Percentiles rank a stretch among this genome's conserved stretches.
These are phyloP conservation scores for Apiospora malaysiana DNA, from an alignment of 2,329 filamentous ascomycete species.

Conservation along the genomic window DNA sequence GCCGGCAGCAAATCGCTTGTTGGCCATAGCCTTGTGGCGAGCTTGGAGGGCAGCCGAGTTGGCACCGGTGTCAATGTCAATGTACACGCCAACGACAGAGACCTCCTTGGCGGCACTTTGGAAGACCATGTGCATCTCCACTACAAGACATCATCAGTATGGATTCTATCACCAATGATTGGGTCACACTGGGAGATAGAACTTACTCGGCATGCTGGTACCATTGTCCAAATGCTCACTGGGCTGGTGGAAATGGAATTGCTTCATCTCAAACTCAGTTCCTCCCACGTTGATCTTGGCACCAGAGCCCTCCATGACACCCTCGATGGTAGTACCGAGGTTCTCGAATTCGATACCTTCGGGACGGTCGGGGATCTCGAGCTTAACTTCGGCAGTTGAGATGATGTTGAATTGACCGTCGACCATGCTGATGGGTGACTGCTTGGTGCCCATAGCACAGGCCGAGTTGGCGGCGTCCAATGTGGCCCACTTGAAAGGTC, in stretches of 20 bases:
- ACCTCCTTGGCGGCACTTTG: slow-evolving; percentile 48
- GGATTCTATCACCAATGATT: not conserved
- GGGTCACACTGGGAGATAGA: slow-evolving; percentile 10
- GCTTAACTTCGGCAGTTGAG: slow-evolving; percentile 39
- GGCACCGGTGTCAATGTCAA: slow-evolving; percentile 43
- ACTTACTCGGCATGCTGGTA: slow-evolving; percentile 50
- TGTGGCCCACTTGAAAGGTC: slow-evolving; percentile 43
- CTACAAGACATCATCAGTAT: slow-evolving; percentile 28
- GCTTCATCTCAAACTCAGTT: slow-evolving; percentile 45
- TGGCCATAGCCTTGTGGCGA: slow-evolving; percentile 24
- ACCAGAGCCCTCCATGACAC: slow-evolving; percentile 54
- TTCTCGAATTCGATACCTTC: slow-evolving; percentile 59
- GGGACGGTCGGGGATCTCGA: slow-evolving; percentile 48
- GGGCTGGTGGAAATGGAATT: slow-evolving; percentile 59
- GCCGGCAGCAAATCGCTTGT: slow-evolving; percentile 24
- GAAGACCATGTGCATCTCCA: slow-evolving; percentile 68
- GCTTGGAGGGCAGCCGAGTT: slow-evolving; percentile 27
- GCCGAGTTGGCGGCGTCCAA: slow-evolving; percentile 49
- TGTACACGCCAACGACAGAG: slow-evolving; percentile 51
- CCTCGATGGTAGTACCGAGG: slow-evolving; percentile 62
- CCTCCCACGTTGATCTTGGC: slow-evolving; percentile 43
- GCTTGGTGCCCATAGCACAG: slow-evolving; percentile 57
- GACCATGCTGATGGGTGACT: slow-evolving; percentile 64
- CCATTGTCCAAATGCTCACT: slow-evolving; percentile 54
- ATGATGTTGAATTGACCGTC: slow-evolving; percentile 42